Base-by-base conservation (phyloP, 2,329 filamentous ascomycete species). In the Fusarium nelsonii region DNA sequence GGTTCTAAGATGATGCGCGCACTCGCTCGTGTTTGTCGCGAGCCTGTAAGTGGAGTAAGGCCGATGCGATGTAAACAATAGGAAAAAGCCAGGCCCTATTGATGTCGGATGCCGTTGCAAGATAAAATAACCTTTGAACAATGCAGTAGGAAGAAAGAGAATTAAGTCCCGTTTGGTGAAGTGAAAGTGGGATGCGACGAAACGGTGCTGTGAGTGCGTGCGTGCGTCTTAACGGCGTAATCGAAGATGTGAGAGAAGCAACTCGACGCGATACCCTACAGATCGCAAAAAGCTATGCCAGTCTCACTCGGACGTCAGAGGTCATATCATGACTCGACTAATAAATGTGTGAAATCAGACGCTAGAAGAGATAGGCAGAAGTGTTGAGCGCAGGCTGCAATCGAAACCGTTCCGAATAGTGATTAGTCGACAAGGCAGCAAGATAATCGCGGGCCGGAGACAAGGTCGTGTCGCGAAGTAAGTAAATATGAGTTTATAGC, bases 291-390 rank as follows among this genome's bases (percentile, higher is more conserved):
- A 65, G 63, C 68, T 75, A 58, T 58, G 59, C 72, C 70, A 73
- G 68, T 75, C 66, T 73, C 60, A 65, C 73, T 73, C 69, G 73
- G 58, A 70, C 52, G 62, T 62, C 58, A 49, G 50, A 69, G 59
- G 59, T 74, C 70, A 70, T 73, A 76, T 72, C 74, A 76, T 76
- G 74, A 74, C 73, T 76, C 61, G 66, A 63, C 57, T 60, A 56
- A 18, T 63, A 34, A 51, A 58, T 49, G 43, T 57, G 34, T 51
- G n/a, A 68, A 53, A 60, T 62, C 61, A 54, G 54, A 43, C 56
- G 54, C 66, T 73, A 72, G 48, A 57, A 43, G 43, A 44, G 33
- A 32, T 41, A 72, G 70, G 70, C 57, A 70, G 69, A 56, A 58
- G 44, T 50, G 46, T 41, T 44, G 46, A 48, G 49, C 46, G 56